Evolutionary conservation across 768 basidiomycete genomes (phyloP), one percentile per base, ranked within the genome.

Genomic region (Lentinula aciculospora): DNA sequence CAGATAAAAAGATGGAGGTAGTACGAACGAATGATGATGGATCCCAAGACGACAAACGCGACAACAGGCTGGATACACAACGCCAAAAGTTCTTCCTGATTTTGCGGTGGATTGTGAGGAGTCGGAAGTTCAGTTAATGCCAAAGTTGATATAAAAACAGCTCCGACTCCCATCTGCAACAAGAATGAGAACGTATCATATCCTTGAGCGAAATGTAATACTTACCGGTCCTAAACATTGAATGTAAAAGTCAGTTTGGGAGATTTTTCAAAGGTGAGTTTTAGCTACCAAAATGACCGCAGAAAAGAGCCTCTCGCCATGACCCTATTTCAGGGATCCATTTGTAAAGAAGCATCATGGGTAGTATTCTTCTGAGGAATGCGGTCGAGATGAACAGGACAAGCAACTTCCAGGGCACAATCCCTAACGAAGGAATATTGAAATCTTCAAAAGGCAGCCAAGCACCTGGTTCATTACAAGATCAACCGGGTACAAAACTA

Each of bases 251-350:
- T 17, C 57, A 50, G 27, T 46, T 17, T 19, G 32, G 31, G 54
- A 51, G 15, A 7, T 47, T 21, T 13, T 13, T n/a, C 19, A 7
- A 9, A 19, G 42, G 3, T 19, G 1, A 51, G 31, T 0, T 23
- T 21, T 29, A 67, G 71, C 13, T 64, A 83, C 88, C 94, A 67
- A 96, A 98, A 75, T 97, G 94, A 2, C 96, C 96, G 4, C 81
- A 84, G 68, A 98, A 97, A 3, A 94, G 61, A 0, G 96, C 95
- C 71, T 98, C 93, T 45, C 81, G 78, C 85, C 93, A 90, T 21
- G 81, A 85, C 37, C 71, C 69, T 62, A 98, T 90, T 69, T 98
- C 95, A 0, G 95, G 96, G 13, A 97, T 82, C 80, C 84, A 92
- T 59, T 73, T 81, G 65, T 95, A 94, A 2, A 97, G 74, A 3